A percentile compares a stretch with the other conserved stretches of the same genome.
Evolutionary conservation across 2,329 filamentous ascomycete species (phyloP).

Genomic region (Colletotrichum musicola): DNA sequence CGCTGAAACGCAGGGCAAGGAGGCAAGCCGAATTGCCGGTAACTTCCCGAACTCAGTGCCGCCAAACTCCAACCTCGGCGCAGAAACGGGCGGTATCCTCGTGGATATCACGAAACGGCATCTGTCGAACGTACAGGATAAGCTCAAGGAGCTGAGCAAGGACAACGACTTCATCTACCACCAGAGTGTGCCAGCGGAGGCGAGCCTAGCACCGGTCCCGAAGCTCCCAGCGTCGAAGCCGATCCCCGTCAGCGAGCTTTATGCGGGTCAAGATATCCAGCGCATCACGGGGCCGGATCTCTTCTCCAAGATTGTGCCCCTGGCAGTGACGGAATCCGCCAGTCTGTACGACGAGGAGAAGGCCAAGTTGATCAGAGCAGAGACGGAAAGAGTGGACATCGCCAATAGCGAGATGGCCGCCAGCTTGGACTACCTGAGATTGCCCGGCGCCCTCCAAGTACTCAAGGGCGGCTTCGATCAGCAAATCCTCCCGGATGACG

Average conservation of each 20-base stretch:
- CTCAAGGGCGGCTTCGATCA: conserved; percentile 94
- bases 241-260: conserved; percentile 95
- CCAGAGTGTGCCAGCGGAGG: conserved; percentile 88
- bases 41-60: conserved; percentile 85
- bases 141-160: conserved; percentile 80
- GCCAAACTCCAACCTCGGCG: conserved; percentile 83
- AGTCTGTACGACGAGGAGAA: conserved; percentile 99
- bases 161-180: conserved; percentile 99
- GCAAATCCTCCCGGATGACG: conserved; percentile 87
- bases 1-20: conserved; percentile 82
- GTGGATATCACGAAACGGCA: conserved; percentile 89
- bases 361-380: conserved; percentile 92
- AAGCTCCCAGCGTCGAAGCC: conserved; percentile 97
- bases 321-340: conserved; percentile 95
- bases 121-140: conserved; percentile 82
- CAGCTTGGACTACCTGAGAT: conserved; percentile 90
- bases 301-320: conserved; percentile 95
- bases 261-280: conserved; percentile 97
- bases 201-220: conserved; percentile 82
- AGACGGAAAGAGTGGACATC: conserved; percentile 91
- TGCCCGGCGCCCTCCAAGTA: conserved; percentile 90
- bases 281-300: conserved; percentile 97
- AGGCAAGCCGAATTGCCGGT: conserved; percentile 81
- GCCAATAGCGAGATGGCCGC: conserved; percentile 97
- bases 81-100: conserved; percentile 81